phyloP scores from a whole-genome alignment of 768 basidiomycete species.

The Mrakia frigida region DNA sequence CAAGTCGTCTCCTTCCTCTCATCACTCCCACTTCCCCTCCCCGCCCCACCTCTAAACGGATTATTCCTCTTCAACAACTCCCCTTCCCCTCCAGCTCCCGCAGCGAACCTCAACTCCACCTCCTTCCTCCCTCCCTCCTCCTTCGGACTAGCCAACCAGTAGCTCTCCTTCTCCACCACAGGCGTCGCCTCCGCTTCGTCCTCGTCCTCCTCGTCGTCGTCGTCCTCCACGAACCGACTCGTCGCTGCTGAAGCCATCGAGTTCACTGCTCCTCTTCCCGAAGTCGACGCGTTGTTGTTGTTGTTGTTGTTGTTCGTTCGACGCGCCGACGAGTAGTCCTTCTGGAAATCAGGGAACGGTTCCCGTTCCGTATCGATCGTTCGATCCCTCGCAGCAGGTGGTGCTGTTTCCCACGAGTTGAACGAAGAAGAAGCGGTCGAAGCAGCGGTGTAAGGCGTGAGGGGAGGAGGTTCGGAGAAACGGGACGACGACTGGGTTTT shows the following conservation, averaged over 20 bases:
- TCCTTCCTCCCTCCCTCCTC: background rate
- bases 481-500: background rate
- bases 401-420: background rate
- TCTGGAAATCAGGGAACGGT: constrained; percentile 15
- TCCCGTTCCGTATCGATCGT: constrained; percentile 3
- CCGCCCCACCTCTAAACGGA: background rate
- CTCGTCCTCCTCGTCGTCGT: background rate
- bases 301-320: too few relatives aligned
- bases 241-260: background rate
- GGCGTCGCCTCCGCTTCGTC: background rate
- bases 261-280: too few relatives aligned
- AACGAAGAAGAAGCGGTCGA: background rate
- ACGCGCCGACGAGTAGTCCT: background rate
- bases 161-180: background rate
- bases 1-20: constrained; percentile 6
- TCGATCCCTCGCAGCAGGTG: background rate
- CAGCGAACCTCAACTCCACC: background rate
- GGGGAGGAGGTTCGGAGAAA: background rate
- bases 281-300: background rate
- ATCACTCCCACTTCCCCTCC: background rate
- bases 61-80: background rate
- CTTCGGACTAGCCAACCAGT: constrained; percentile 5
- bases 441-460: background rate
- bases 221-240: constrained; percentile 12
- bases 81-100: background rate